phyloP scores from a whole-genome alignment of 352 stramenopile genomes.

The Globisporangium apiculatum region DNA sequence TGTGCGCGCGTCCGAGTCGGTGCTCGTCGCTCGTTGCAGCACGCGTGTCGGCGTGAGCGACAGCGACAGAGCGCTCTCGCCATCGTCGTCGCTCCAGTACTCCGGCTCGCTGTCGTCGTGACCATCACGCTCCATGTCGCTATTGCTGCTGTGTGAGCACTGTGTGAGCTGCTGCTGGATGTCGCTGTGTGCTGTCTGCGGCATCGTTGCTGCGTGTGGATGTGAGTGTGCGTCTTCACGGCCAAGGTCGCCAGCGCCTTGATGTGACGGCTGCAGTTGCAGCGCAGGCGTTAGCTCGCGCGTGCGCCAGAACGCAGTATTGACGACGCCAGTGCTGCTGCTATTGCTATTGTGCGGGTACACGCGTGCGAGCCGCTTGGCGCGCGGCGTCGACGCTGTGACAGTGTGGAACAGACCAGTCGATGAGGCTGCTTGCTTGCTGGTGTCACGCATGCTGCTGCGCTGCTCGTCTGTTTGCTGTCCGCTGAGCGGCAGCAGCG shows the following conservation, averaged over 20 bases:
- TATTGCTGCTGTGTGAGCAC: background rate
- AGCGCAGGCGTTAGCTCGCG: background rate
- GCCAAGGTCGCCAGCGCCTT: background rate
- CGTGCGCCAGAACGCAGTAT: too few relatives aligned
- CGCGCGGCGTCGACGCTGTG: conserved; percentile 42
- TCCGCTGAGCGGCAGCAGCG: background rate
- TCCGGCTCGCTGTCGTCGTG: background rate
- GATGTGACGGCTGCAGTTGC: background rate
- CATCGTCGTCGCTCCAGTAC: conserved; percentile 5
- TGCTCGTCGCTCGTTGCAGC: background rate
- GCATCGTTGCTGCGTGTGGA: background rate
- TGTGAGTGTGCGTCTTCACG: background rate
- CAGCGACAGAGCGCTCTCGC: background rate
- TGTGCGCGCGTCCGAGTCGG: background rate
- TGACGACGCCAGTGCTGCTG: too few relatives aligned
- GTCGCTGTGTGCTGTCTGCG: background rate
- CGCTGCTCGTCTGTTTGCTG: conserved; percentile 4
- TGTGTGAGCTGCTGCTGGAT: background rate
- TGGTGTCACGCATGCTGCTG: background rate
- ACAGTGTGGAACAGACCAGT: conserved; percentile 50
- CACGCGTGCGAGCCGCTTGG: conserved; percentile 24
- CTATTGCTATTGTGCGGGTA: conserved; percentile 11
- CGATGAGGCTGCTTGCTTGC: background rate
- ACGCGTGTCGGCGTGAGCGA: conserved; percentile 2
- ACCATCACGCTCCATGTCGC: background rate